Percentiles rank a stretch among this genome's conserved stretches.
Conservation (phyloP, 768 basidiomycete species). For the Gloeopeniophorella convolvens region DNA sequence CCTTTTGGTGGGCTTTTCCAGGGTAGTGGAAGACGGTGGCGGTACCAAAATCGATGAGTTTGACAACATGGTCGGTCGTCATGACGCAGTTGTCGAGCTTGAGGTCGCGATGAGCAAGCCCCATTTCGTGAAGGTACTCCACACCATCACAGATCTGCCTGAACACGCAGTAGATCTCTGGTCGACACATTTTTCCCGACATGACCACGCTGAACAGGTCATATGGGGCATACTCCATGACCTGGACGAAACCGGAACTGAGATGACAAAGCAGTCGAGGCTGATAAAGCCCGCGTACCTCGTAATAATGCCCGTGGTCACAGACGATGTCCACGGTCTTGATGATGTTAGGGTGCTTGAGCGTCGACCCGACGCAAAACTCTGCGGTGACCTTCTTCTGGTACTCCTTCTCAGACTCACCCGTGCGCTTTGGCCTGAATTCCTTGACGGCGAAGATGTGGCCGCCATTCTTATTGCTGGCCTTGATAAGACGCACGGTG, state of each 20-base stretch:
- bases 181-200: conserved; percentile 97
- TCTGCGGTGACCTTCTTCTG: conserved; percentile 99
- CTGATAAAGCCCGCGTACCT: conserved; percentile 48
- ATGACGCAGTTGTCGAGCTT: conserved; percentile 99
- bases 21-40: conserved; percentile 99
- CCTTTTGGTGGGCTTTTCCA: conserved; percentile 70
- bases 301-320: conserved; percentile 97
- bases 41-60: conserved; percentile 98
- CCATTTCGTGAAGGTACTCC: conserved; percentile 95
- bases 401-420: conserved; percentile 94
- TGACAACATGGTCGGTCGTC: conserved; percentile 91
- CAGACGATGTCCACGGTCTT: conserved; percentile 97
- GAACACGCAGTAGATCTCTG: conserved; percentile 98
- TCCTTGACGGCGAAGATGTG: conserved; percentile 94
- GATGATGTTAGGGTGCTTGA: conserved; percentile 95
- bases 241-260: conserved; percentile 38
- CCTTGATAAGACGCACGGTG: conserved; percentile 94
- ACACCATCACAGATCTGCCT: conserved; percentile 98
- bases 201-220: conserved; percentile 99
- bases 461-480: conserved; percentile 71
- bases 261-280: conserved; percentile 4
- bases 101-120: conserved; percentile 96
- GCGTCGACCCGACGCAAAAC: conserved; percentile 92
- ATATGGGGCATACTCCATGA: conserved; percentile 99
- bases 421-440: conserved; percentile 82